These are phyloP conservation scores for Acanthamoeba sp. DNA, from an alignment of 208 protist genomes.

Conservation along the genomic window DNA sequence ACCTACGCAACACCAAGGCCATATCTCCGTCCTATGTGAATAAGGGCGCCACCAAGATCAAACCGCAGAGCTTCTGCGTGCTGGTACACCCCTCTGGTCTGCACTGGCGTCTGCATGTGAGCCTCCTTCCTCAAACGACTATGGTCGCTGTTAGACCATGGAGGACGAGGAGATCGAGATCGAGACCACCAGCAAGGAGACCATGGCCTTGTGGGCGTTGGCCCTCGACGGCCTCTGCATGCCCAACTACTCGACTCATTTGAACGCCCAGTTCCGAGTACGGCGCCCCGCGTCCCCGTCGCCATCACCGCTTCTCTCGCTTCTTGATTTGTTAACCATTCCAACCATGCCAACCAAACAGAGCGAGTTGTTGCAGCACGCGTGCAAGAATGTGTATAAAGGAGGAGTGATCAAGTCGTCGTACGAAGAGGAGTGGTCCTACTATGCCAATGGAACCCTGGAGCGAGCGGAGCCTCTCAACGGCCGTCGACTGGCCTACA, in stretches of 20 bases:
- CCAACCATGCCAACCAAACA: neutral
- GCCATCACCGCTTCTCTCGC: neutral
- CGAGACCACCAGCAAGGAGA: neutral
- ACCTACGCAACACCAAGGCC: constrained; percentile 54
- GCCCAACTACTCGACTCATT: constrained; percentile 39
- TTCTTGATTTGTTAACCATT: neutral
- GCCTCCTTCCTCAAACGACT: neutral
- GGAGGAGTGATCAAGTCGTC: constrained; percentile 75
- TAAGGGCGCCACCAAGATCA: constrained; percentile 35
- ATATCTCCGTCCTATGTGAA: constrained; percentile 63
- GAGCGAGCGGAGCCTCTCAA: constrained; percentile 61
- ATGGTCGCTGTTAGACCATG: neutral
- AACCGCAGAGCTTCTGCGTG: constrained; percentile 57
- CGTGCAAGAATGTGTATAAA: constrained; percentile 55
- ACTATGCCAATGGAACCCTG: constrained; percentile 27
- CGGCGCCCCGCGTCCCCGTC: neutral
- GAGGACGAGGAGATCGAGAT: constrained; percentile 68
- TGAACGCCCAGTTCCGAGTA: constrained; percentile 44
- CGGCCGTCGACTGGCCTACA: constrained; percentile 17
- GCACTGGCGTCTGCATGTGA: too few species aligned
- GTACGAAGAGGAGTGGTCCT: constrained; percentile 73
- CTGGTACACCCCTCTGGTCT: neutral
- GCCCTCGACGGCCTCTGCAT: constrained; percentile 56
- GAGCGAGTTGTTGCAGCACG: constrained; percentile 62
- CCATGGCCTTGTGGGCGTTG: constrained; percentile 59